These are phyloP conservation scores for Mycena galericulata DNA, from an alignment of 768 basidiomycete species.

Conservation along the genomic window DNA sequence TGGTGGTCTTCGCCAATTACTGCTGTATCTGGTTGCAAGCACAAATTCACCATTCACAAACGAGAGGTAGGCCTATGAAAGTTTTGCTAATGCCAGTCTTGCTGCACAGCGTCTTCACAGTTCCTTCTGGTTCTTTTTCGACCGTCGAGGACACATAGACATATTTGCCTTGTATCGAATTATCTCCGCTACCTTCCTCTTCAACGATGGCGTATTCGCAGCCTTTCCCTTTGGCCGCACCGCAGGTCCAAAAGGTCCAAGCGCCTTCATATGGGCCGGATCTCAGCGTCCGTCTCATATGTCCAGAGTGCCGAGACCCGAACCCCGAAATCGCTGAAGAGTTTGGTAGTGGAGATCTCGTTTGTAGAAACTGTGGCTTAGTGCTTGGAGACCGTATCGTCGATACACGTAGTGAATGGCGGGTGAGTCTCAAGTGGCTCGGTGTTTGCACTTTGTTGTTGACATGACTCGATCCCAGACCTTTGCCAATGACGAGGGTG, in stretches of 20 bases:
- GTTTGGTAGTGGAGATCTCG: slow-evolving; percentile 97
- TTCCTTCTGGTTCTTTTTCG: slow-evolving; percentile 27
- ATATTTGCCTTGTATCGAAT: slow-evolving; percentile 13
- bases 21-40: slow-evolving; percentile 18
- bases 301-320: slow-evolving; percentile 95
- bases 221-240: slow-evolving; percentile 83
- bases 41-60: slow-evolving; percentile 35
- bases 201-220: slow-evolving; percentile 74
- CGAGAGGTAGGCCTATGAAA: slow-evolving; percentile 29
- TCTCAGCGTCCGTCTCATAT: slow-evolving; percentile 89
- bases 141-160: slow-evolving; percentile 24
- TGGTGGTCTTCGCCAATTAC: slow-evolving; percentile 11
- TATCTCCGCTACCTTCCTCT: slow-evolving; percentile 16
- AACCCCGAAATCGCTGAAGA: slow-evolving; percentile 97
- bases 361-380: slow-evolving; percentile 92
- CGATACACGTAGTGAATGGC: slow-evolving; percentile 98
- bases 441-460: slow-evolving; percentile 33
- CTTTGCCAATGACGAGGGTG: slow-evolving; percentile 99
- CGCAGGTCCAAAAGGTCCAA: slow-evolving; percentile 63
- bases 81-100: slow-evolving; percentile 22
- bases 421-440: slow-evolving; percentile 66
- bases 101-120: slow-evolving; percentile 34
- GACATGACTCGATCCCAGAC: slow-evolving; percentile 65
- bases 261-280: slow-evolving; percentile 80
- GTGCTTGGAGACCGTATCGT: slow-evolving; percentile 97